These are phyloP conservation scores for Ascochyta fabae DNA, from an alignment of 2,329 filamentous ascomycete species.

Conservation along the genomic window DNA sequence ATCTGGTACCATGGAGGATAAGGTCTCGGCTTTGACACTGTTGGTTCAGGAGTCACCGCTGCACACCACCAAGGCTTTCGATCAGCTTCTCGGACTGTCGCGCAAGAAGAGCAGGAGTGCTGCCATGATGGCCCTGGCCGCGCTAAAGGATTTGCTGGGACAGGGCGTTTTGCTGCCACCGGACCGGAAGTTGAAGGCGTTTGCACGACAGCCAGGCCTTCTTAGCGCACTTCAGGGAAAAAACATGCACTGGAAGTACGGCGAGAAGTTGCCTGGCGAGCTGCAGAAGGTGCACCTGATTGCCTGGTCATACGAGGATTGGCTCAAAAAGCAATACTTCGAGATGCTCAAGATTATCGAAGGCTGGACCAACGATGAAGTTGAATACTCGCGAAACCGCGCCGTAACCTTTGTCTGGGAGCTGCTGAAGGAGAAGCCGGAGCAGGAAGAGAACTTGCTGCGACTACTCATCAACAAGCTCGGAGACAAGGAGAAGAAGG, in stretches of 20 bases:
- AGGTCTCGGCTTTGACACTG: slow-evolving; percentile 92
- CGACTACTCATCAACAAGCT: slow-evolving; percentile 94
- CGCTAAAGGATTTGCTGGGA: slow-evolving; percentile 91
- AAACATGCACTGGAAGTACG: slow-evolving; percentile 68
- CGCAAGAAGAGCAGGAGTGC: slow-evolving; percentile 92
- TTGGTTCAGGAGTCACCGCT: slow-evolving; percentile 95
- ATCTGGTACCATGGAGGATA: slow-evolving; percentile 94
- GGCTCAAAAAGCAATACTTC: slow-evolving; percentile 93
- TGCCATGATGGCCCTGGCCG: slow-evolving; percentile 88
- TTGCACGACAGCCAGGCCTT: slow-evolving; percentile 79
- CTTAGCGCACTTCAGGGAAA: slow-evolving; percentile 71
- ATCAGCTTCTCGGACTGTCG: slow-evolving; percentile 81
- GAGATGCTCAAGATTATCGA: slow-evolving; percentile 91
- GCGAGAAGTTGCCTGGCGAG: slow-evolving; percentile 74
- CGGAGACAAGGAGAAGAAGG: slow-evolving; percentile 93
- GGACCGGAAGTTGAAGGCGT: slow-evolving; percentile 80
- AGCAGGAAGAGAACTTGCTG: slow-evolving; percentile 94
- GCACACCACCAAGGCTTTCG: slow-evolving; percentile 88
- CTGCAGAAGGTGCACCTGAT: slow-evolving; percentile 81
- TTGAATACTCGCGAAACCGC: slow-evolving; percentile 87
- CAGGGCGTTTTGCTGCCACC: slow-evolving; percentile 84
- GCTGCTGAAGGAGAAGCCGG: slow-evolving; percentile 91
- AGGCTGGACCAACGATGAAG: slow-evolving; percentile 91
- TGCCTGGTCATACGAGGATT: slow-evolving; percentile 91
- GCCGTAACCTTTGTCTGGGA: slow-evolving; percentile 92